These are phyloP conservation scores for Pythium brassicae DNA, from an alignment of 352 stramenopile genomes.

Conservation along the genomic window DNA sequence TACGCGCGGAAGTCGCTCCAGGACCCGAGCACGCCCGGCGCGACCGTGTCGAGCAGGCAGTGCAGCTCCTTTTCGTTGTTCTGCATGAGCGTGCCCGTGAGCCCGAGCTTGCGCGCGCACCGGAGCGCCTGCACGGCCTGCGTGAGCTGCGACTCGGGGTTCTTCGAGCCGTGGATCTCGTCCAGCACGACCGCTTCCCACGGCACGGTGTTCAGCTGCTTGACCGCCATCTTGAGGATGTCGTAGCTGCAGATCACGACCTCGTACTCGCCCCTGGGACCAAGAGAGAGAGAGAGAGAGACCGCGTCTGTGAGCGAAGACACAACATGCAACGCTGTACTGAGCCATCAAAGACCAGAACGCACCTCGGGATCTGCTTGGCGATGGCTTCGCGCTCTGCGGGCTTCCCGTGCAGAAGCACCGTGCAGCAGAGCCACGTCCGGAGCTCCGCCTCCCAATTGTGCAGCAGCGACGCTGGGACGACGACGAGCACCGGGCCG, in stretches of 20 bases:
- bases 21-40: slow-evolving; percentile 51
- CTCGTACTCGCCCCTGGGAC: slow-evolving; percentile 56
- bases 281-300: background rate
- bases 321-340: background rate
- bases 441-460: slow-evolving; percentile 99
- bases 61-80: slow-evolving; percentile 85
- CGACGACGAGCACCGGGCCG: slow-evolving; percentile 95
- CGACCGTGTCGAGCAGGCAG: slow-evolving; percentile 72
- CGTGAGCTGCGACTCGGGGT: slow-evolving; percentile 93
- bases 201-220: slow-evolving; percentile 69
- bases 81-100: slow-evolving; percentile 88
- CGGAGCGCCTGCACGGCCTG: slow-evolving; percentile 63
- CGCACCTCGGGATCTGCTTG: slow-evolving; percentile 76
- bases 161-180: slow-evolving; percentile 98
- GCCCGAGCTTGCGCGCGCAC: slow-evolving; percentile 68
- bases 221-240: slow-evolving; percentile 87
- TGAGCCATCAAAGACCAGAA: slow-evolving; percentile 32
- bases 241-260: slow-evolving; percentile 84
- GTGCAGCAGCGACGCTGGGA: slow-evolving; percentile 96
- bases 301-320: background rate
- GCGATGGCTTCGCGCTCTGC: slow-evolving; percentile 51
- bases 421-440: slow-evolving; percentile 86
- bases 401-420: slow-evolving; percentile 61
- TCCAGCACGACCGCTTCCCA: slow-evolving; percentile 97
- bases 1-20: slow-evolving; percentile 72